These are phyloP conservation scores for Pythium grandisporangium DNA, from an alignment of 352 stramenopile species.

Conservation along the genomic window DNA sequence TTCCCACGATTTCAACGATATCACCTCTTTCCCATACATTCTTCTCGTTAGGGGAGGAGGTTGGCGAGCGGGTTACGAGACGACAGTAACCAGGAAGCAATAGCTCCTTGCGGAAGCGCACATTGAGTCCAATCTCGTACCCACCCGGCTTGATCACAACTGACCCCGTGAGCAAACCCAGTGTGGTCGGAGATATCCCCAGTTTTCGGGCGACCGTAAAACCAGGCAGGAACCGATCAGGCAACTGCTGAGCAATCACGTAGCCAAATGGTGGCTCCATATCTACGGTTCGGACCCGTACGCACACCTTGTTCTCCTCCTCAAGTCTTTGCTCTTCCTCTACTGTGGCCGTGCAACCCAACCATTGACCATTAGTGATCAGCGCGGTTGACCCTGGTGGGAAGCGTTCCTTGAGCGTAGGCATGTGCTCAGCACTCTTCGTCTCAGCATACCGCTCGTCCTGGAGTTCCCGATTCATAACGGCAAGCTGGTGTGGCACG, in stretches of 20 bases:
- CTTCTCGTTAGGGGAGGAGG: slow-evolving; percentile 11
- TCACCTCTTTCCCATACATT: slow-evolving; percentile 88
- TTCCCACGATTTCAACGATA: slow-evolving; percentile 90
- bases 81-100: slow-evolving; percentile 90
- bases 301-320: slow-evolving; percentile 78
- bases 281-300: slow-evolving; percentile 90
- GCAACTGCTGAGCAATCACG: slow-evolving; percentile 87
- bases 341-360: slow-evolving; percentile 84
- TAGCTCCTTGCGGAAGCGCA: slow-evolving; percentile 77
- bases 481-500: slow-evolving; percentile 93
- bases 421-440: slow-evolving; percentile 51
- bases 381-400: slow-evolving; percentile 81
- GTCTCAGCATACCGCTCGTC: slow-evolving; percentile 93
- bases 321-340: slow-evolving; percentile 33
- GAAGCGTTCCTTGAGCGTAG: slow-evolving; percentile 88
- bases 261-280: slow-evolving; percentile 94
- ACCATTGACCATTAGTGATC: slow-evolving; percentile 85
- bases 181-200: slow-evolving; percentile 85
- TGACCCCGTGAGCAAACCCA: slow-evolving; percentile 92
- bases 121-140: slow-evolving; percentile 85
- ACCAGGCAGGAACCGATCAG: slow-evolving; percentile 79
- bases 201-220: slow-evolving; percentile 86
- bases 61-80: slow-evolving; percentile 25
- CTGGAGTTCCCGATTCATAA: slow-evolving; percentile 86
- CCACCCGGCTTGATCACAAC: slow-evolving; percentile 90